Base-by-base conservation (phyloP, 306 rosid species). In the Dryas alaskensis region DNA sequence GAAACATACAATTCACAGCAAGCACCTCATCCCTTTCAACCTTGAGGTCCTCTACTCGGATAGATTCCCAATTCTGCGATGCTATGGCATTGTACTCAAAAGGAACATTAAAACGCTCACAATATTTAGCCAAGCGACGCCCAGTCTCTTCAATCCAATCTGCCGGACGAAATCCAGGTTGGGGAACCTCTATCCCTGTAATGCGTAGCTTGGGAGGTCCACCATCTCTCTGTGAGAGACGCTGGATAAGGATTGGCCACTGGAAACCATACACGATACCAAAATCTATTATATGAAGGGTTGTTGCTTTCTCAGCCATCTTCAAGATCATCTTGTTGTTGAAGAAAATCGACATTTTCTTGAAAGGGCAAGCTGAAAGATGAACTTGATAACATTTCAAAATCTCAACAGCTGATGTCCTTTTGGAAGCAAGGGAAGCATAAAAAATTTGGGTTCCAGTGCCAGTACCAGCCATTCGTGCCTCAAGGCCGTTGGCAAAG, bases 101-200 rank as follows among this genome's bases (percentile, higher is more conserved):
- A 46, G 96, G 90, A 51, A 92, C 94, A 7, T 84, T 71, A 72
- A 92, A 92, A 4, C 92, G 89, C 73, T 83, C 31, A 46, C 96
- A 92, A 76, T 92, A 90, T 46, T 73, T 90, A 42, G 79, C 86
- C 45, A 92, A 77, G 66, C 90, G 96, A 16, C 85, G 86, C 4
- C 98, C 98, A 2, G 90, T 92, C 75, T 92, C 98, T 80, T 85
- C 90, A 8, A 88, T 80, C 70, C 90, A 78, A 44, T 86, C 89
- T 1, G 88, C 65, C 0, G 98, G 98, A n/a, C 94, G 88, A 73
- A 92, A 92, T n/a, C 98, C 96, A 3, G 83, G 78, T 67, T 85
- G 94, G 19, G 98, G 98, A 84, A 83, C 47, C 63, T 92, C 98
- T 65, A 92, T 90, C 68, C 93, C 98, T 0, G 98, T 92, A 66